Percentiles rank a stretch among this genome's conserved stretches.
Conservation (phyloP, 2,329 filamentous ascomycete species). For the Penicillium sp. region DNA sequence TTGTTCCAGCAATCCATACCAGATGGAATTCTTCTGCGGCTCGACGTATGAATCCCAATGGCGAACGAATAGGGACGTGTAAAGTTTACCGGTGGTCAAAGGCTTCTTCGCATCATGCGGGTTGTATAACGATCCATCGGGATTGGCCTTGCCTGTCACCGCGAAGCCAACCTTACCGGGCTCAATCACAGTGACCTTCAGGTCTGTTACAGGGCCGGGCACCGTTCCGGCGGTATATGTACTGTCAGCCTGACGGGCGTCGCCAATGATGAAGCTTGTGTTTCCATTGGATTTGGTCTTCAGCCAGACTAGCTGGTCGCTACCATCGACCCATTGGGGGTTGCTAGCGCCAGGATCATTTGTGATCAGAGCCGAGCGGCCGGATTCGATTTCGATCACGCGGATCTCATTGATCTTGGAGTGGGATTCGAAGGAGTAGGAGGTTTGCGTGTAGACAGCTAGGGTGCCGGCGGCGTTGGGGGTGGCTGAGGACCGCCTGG, state of each 20-base stretch:
- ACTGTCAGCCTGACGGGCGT: constrained; percentile 42
- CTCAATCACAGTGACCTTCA: constrained; percentile 47
- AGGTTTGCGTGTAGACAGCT: constrained; percentile 50
- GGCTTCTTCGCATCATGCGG: constrained; percentile 51
- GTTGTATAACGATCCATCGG: constrained; percentile 52
- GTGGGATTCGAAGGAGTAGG: constrained; percentile 53
- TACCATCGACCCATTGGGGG: constrained; percentile 49
- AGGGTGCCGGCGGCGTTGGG: constrained; percentile 50
- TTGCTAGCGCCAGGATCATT: constrained; percentile 48
- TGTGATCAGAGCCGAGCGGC: constrained; percentile 44
- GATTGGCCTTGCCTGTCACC: constrained; percentile 49
- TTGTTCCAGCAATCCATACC: constrained; percentile 49
- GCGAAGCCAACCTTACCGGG: constrained; percentile 48
- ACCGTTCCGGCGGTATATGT: constrained; percentile 49
- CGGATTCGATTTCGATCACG: constrained; percentile 45
- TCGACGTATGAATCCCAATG: constrained; percentile 56
- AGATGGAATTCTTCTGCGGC: constrained; percentile 53
- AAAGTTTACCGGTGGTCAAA: constrained; percentile 48
- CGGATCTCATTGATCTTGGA: constrained; percentile 49
- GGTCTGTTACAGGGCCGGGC: constrained; percentile 47
- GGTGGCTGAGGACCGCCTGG: constrained; percentile 46
- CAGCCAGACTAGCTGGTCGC: constrained; percentile 49
- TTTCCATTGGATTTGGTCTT: constrained; percentile 48
- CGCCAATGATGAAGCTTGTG: constrained; percentile 47
- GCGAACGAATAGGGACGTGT: constrained; percentile 54